Conservation (phyloP, 345 rosid species). For the Chamaenerion angustifolium region DNA sequence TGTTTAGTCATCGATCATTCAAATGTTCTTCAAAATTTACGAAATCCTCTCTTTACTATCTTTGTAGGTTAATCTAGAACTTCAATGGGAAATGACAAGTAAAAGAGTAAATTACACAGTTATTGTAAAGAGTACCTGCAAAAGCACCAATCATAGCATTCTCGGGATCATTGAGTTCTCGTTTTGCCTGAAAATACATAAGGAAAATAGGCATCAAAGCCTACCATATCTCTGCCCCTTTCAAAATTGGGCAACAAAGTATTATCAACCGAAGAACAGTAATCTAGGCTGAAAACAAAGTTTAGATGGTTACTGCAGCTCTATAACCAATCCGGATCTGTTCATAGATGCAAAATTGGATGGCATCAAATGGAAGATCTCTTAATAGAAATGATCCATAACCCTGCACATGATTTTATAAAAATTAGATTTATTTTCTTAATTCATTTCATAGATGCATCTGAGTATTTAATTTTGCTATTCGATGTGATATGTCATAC, state of each 20-base stretch:
- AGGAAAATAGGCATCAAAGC: neutral
- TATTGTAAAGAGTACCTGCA: constrained; percentile 35
- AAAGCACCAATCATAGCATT: constrained; percentile 86
- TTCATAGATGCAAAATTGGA: constrained; percentile 93
- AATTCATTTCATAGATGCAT: neutral
- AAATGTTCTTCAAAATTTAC: too few relatives aligned
- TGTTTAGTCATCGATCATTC: too few relatives aligned
- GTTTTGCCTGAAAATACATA: constrained; percentile 37
- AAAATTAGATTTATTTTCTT: neutral
- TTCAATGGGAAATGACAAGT: too few relatives aligned
- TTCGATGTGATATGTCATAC: constrained; percentile 22
- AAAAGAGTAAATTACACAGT: neutral
- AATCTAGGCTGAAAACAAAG: neutral
- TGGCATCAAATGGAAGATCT: constrained; percentile 94
- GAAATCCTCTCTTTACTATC: neutral
- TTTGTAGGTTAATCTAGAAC: neutral
- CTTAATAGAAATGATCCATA: constrained; percentile 75
- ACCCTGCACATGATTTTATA: constrained; percentile 32
- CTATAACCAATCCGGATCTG: constrained; percentile 85
- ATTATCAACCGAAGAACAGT: neutral
- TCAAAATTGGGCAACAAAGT: neutral
- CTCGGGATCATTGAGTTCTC: constrained; percentile 89
- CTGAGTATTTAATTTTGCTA: too few relatives aligned
- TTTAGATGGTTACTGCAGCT: constrained; percentile 41
- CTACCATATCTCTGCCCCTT: too few relatives aligned